phyloP scores from a whole-genome alignment of 2,329 filamentous ascomycete species.

The Tolypocladium ophioglossoides region DNA sequence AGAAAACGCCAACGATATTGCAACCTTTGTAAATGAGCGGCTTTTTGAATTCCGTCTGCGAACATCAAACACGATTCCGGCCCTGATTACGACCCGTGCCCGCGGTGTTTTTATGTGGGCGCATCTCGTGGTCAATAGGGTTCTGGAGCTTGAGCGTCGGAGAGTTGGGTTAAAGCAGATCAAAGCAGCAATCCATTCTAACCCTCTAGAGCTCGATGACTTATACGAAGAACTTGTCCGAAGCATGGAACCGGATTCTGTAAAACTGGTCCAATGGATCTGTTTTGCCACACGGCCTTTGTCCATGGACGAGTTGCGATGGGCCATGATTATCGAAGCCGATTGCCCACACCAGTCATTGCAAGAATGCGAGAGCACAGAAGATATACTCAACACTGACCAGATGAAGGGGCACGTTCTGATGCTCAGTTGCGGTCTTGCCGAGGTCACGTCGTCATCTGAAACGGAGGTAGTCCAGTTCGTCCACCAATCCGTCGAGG shows the following conservation, averaged over 20 bases:
- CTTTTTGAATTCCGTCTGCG: constrained; percentile 5
- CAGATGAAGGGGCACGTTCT: constrained; percentile 9
- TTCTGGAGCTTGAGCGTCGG: constrained; percentile 7
- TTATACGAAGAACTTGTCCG: constrained; percentile 14
- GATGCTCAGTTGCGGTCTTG: no score
- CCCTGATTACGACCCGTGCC: constrained; percentile 14
- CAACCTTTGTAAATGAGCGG: constrained; percentile 12
- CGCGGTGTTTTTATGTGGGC: constrained; percentile 26
- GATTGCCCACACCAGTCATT: constrained; percentile 10
- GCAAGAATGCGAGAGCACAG: constrained; percentile 6
- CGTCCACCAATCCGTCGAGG: no score
- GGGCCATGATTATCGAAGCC: constrained; percentile 17
- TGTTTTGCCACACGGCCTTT: constrained; percentile 18
- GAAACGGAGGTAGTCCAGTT: no score
- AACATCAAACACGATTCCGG: background rate
- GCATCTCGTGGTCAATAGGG: constrained; percentile 13
- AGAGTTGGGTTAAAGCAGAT: constrained; percentile 9
- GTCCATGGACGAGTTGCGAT: constrained; percentile 15
- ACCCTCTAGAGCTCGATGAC: constrained; percentile 11
- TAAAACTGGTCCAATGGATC: constrained; percentile 21
- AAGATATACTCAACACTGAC: constrained; percentile 3
- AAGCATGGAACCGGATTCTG: constrained; percentile 8
- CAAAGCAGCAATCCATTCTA: constrained; percentile 6
- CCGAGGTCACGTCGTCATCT: no score
- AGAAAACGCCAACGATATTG: constrained; percentile 20